Evolutionary conservation across 2,329 filamentous ascomycete genomes (phyloP).

Genomic region (Talaromyces funiculosus): DNA sequence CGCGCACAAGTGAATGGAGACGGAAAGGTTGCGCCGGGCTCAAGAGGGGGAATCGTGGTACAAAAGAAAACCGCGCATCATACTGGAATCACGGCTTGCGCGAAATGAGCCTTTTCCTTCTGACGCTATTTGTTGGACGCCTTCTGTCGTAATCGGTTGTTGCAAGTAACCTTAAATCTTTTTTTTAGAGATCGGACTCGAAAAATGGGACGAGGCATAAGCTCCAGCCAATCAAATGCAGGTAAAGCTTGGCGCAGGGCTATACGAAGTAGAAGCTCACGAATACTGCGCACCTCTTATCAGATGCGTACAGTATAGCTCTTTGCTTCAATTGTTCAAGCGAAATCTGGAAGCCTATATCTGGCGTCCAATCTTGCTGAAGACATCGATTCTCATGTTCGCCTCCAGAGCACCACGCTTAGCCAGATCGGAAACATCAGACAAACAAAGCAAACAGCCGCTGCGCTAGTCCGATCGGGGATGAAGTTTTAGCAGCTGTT

Average conservation of each 20-base stretch:
- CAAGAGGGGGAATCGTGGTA: neutral
- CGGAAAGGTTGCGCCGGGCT: neutral
- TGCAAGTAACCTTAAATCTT: neutral
- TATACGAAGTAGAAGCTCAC: too few relatives aligned
- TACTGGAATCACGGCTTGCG: neutral
- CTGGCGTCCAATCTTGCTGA: neutral
- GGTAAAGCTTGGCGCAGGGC: neutral
- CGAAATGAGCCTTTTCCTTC: neutral
- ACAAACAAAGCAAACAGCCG: conserved; percentile 9
- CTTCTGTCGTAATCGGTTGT: neutral
- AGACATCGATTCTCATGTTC: neutral
- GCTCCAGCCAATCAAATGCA: conserved; percentile 5
- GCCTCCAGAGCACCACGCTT: neutral
- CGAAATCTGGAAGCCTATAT: neutral
- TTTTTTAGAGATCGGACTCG: neutral
- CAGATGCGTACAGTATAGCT: neutral
- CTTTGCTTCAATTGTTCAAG: neutral
- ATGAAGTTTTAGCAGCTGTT: neutral
- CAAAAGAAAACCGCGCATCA: neutral
- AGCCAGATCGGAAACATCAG: neutral
- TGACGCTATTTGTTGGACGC: neutral
- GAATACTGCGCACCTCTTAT: neutral
- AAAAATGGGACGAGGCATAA: neutral
- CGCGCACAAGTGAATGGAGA: neutral
- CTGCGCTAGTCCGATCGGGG: conserved; percentile 9